A percentile compares a stretch with the other conserved stretches of the same genome.
phyloP scores from a whole-genome alignment of 1,284 basidiomycete species.

The Tilletia walkeri region DNA sequence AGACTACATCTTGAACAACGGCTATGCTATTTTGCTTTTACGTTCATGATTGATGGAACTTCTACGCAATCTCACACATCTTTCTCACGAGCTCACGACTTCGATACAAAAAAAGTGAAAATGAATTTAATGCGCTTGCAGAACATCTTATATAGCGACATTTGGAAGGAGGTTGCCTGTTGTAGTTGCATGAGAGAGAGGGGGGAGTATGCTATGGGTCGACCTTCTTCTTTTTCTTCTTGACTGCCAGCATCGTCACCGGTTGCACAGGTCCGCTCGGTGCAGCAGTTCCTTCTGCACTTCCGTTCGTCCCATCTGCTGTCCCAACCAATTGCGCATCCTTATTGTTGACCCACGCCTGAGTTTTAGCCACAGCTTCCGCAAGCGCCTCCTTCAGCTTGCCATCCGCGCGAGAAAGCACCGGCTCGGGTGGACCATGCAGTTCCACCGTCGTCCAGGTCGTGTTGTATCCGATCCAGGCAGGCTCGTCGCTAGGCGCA shows the following conservation, averaged over 20 bases:
- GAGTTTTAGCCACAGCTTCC: neutral
- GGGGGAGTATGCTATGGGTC: too few relatives aligned
- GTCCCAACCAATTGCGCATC: neutral
- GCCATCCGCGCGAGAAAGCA: neutral
- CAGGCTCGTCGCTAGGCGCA: slow-evolving; percentile 2
- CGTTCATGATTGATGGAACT: neutral
- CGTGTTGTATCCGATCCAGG: slow-evolving; percentile 10
- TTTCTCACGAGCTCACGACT: too few relatives aligned
- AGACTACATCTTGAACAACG: neutral
- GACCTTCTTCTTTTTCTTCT: slow-evolving; percentile 9
- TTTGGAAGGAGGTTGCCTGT: too few relatives aligned
- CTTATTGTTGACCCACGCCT: neutral
- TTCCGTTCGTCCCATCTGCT: too few relatives aligned
- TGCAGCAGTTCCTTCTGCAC: neutral
- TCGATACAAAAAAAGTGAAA: too few relatives aligned
- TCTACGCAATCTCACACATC: neutral
- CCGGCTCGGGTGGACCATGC: neutral
- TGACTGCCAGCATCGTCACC: slow-evolving; percentile 13
- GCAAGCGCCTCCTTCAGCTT: neutral
- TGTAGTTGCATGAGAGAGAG: too few relatives aligned
- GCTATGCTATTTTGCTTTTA: neutral
- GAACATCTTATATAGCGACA: too few relatives aligned
- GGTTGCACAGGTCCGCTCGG: neutral
- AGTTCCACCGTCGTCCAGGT: slow-evolving; percentile 9
- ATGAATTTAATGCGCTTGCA: too few relatives aligned